phyloP scores from a whole-genome alignment of 768 basidiomycete species.

The Cyclocybe aegerita region DNA sequence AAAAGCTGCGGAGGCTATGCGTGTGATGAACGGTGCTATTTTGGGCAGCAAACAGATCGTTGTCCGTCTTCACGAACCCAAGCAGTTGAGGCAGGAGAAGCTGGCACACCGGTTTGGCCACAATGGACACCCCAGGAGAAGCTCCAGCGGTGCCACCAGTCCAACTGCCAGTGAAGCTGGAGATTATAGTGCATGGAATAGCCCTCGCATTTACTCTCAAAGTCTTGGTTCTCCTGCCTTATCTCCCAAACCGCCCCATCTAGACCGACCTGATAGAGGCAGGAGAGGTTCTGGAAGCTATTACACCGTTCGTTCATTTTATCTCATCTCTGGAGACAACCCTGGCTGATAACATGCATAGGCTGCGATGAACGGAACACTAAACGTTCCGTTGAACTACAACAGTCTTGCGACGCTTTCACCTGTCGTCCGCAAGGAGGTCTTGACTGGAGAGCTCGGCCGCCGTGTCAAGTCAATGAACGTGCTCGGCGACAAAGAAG shows the following conservation, averaged over 20 bases:
- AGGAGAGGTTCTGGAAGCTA: slow-evolving; percentile 86
- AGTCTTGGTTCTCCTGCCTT: slow-evolving; percentile 43
- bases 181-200: slow-evolving; percentile 74
- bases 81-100: slow-evolving; percentile 88
- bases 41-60: slow-evolving; percentile 78
- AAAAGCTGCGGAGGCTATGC: slow-evolving; percentile 70
- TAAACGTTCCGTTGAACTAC: slow-evolving; percentile 84
- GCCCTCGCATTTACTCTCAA: slow-evolving; percentile 59
- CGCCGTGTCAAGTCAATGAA: slow-evolving; percentile 66
- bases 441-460: slow-evolving; percentile 79
- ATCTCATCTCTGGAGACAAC: neutral
- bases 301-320: slow-evolving; percentile 58
- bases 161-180: slow-evolving; percentile 82
- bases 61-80: slow-evolving; percentile 88
- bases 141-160: slow-evolving; percentile 81
- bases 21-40: slow-evolving; percentile 75
- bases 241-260: slow-evolving; percentile 49
- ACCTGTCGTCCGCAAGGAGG: slow-evolving; percentile 85
- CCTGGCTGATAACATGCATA: slow-evolving; percentile 22
- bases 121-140: slow-evolving; percentile 74
- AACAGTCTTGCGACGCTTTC: slow-evolving; percentile 81
- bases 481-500: slow-evolving; percentile 50
- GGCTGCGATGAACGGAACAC: slow-evolving; percentile 80
- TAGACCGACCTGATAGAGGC: slow-evolving; percentile 62
- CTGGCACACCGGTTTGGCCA: slow-evolving; percentile 80